Percentiles rank a stretch among this genome's conserved stretches.
Evolutionary conservation across 2,329 filamentous ascomycete species (phyloP).

Genomic region (Macrophomina phaseolina): DNA sequence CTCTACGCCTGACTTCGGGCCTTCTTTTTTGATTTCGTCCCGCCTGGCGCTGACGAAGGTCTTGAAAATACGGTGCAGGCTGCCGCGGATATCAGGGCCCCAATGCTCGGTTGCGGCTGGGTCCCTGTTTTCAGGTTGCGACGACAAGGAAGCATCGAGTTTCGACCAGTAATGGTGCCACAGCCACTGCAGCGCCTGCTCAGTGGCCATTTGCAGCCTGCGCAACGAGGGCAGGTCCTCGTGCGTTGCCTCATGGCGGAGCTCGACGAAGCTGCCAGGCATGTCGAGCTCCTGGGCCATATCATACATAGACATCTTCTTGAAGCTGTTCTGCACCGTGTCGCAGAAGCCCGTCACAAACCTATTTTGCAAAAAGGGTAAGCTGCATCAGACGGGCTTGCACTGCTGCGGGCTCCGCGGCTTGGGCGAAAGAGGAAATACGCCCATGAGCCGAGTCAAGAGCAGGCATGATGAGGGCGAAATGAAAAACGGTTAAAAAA

Average conservation of each 20-base stretch:
- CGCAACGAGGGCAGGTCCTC: slow-evolving; percentile 80
- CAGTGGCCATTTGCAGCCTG: slow-evolving; percentile 72
- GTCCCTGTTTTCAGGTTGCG: slow-evolving; percentile 19
- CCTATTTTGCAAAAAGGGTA: slow-evolving; percentile 46
- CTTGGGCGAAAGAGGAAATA: slow-evolving; percentile 10
- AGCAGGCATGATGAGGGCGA: slow-evolving; percentile 8
- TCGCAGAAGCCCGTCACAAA: slow-evolving; percentile 84
- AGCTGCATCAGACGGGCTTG: slow-evolving; percentile 2
- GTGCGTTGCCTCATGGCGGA: slow-evolving; percentile 89
- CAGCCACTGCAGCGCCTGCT: slow-evolving; percentile 79
- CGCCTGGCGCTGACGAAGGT: slow-evolving; percentile 22
- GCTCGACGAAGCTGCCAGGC: slow-evolving; percentile 82
- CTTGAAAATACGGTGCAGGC: slow-evolving; percentile 17
- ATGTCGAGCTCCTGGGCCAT: slow-evolving; percentile 71
- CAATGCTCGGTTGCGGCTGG: not conserved
- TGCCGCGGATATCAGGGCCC: slow-evolving; percentile 1
- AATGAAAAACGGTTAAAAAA: not conserved
- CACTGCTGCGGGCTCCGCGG: slow-evolving; percentile 1
- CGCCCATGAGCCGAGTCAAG: slow-evolving; percentile 5
- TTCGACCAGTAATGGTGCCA: slow-evolving; percentile 85
- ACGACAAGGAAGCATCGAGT: slow-evolving; percentile 44
- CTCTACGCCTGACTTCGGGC: slow-evolving; percentile 22
- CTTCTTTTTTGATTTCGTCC: slow-evolving; percentile 23
- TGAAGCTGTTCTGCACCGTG: slow-evolving; percentile 70
- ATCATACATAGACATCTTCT: slow-evolving; percentile 72